phyloP scores from a whole-genome alignment of 495 filamentous ascomycete genomes.

The Penicillium atrosanguineum region DNA sequence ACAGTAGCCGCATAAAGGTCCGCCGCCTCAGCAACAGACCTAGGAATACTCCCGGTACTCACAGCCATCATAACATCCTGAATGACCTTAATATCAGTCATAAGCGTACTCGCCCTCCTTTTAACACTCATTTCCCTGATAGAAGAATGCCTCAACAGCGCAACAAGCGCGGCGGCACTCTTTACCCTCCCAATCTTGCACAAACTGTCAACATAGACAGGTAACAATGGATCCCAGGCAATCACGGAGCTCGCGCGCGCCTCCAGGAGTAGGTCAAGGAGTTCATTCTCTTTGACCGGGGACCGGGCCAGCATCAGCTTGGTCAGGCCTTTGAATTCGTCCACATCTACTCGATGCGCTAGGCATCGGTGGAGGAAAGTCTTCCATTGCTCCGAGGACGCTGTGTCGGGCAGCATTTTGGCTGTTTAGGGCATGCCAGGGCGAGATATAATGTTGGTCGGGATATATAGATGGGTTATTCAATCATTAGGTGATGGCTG shows the following conservation, averaged over 20 bases:
- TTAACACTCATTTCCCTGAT: slow-evolving; percentile 29
- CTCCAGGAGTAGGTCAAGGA: slow-evolving; percentile 60
- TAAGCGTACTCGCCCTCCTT: slow-evolving; percentile 31
- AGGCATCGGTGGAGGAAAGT: slow-evolving; percentile 44
- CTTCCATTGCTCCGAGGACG: slow-evolving; percentile 41
- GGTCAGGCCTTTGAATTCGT: slow-evolving; percentile 40
- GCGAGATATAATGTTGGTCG: not conserved
- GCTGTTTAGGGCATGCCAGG: slow-evolving; percentile 12
- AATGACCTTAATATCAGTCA: slow-evolving; percentile 47
- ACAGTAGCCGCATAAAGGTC: slow-evolving; percentile 33
- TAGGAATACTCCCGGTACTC: slow-evolving; percentile 33
- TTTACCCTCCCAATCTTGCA: slow-evolving; percentile 53
- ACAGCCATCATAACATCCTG: slow-evolving; percentile 45
- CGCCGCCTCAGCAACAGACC: slow-evolving; percentile 31
- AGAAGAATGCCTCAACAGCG: slow-evolving; percentile 58
- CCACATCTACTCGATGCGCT: slow-evolving; percentile 42
- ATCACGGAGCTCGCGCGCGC: slow-evolving; percentile 46
- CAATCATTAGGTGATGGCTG: slow-evolving; percentile 6
- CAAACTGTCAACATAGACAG: slow-evolving; percentile 62
- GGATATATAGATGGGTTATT: not conserved
- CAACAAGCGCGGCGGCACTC: slow-evolving; percentile 54
- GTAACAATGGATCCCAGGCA: slow-evolving; percentile 62
- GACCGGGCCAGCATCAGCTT: slow-evolving; percentile 31
- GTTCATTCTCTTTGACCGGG: slow-evolving; percentile 33
- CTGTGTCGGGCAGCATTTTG: slow-evolving; percentile 24